Base-by-base conservation (phyloP, 2,329 filamentous ascomycete species). In the Tympanopsis confertula region DNA sequence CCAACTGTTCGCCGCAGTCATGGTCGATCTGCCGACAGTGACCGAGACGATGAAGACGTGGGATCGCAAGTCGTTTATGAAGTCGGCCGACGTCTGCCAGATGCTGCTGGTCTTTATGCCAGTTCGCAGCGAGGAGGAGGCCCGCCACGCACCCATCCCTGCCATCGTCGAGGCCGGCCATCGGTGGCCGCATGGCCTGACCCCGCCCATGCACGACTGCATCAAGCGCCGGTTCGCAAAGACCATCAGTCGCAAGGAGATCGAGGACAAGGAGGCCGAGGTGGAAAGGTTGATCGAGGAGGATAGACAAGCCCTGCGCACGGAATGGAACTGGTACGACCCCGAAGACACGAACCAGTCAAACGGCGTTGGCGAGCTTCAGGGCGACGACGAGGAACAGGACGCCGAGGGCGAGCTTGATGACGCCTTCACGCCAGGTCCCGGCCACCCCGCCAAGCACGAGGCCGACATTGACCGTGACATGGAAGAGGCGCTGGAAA, bases 31-130 rank as follows among this genome's bases (percentile, higher is more conserved):
- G 20, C 87, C 87, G 1, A 91, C 84, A 42, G 84, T 94, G 41
- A 79, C 88, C 4, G 87, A 94, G 54, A 82, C 79, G 5, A 87
- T 91, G 82, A 94, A 94, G 66, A 88, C 83, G 41, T 94, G 86
- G 84, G 87, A 94, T 54, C 80, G 80, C 51, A 86, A 84, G 51
- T 74, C 79, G 14, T 86, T 88, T 66, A 86, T 88, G 65, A 94
- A 94, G 62, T 83, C 84, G 5, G 82, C 84, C 20, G 87, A 94
- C 52, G 75, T 94, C 22, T 86, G 82, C 47, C 86, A 94, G 62
- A 93, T 94, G 83, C 70, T 94, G 24, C 63, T 93, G 5, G 83
- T 89, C 2, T 74, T 87, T 41, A 79, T 82, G 5, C 65, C 60
- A 20, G 80, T 89, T 14, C 62, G 66, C 35, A 78, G 59, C 38